Percentiles rank a stretch among this genome's conserved stretches.
phyloP scores from a whole-genome alignment of 2,329 filamentous ascomycete species.

The Cephalotrichum gorgonifer region DNA sequence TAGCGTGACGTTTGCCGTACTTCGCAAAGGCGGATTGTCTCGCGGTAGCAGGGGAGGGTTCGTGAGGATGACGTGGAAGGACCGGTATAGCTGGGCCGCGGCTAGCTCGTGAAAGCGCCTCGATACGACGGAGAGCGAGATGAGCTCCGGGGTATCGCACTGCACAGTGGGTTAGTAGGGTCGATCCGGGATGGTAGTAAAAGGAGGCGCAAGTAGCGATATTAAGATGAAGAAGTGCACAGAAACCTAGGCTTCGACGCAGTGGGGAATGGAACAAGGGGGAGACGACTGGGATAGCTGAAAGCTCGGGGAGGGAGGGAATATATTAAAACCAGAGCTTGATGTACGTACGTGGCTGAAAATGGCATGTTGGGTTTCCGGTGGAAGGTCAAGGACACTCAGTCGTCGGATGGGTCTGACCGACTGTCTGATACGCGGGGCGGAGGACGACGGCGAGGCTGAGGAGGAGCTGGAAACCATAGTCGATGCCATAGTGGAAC shows the following conservation, averaged over 20 bases:
- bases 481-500: neutral
- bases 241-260: neutral
- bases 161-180: constrained; percentile 13
- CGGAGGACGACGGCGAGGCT: constrained; percentile 4
- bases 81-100: constrained; percentile 47
- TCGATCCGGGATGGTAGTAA: neutral
- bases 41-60: neutral
- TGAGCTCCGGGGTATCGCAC: constrained; percentile 42
- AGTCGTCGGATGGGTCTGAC: constrained; percentile 8
- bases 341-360: constrained; percentile 30
- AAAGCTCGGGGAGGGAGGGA: neutral
- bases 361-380: constrained; percentile 38
- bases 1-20: constrained; percentile 44
- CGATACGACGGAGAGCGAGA: constrained; percentile 48
- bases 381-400: constrained; percentile 30
- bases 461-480: constrained; percentile 6
- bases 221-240: neutral
- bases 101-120: constrained; percentile 47
- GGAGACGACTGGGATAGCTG: neutral
- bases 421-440: neutral
- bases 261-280: neutral
- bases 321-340: neutral
- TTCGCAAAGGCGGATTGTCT: constrained; percentile 11
- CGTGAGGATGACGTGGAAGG: constrained; percentile 50
- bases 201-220: neutral